Evolutionary conservation across 176 grass and related monocot species (phyloP).

Genomic region (Triticum monococcum): DNA sequence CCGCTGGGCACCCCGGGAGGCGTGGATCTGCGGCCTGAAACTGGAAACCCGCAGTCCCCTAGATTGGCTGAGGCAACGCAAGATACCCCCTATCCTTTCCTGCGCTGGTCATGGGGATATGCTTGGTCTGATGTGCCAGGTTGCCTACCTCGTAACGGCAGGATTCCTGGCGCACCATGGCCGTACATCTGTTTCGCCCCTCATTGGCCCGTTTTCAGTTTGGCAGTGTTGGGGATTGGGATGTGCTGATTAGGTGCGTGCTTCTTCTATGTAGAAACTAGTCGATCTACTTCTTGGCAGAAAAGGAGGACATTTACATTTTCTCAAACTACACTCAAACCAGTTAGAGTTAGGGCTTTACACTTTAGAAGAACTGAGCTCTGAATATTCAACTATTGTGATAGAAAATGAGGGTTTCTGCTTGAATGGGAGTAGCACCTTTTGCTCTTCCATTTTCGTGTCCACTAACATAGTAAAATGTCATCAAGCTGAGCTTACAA

Average conservation of each 20-base stretch:
- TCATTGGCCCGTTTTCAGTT: background rate
- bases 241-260: background rate
- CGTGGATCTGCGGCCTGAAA: conserved; percentile 49
- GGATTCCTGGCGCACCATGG: conserved; percentile 9
- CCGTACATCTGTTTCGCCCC: conserved; percentile 16
- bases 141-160: conserved; percentile 26
- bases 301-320: background rate
- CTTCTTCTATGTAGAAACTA: background rate
- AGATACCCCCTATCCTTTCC: background rate
- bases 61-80: conserved; percentile 21
- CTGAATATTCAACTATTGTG: background rate
- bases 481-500: background rate
- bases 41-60: conserved; percentile 32
- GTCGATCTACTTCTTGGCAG: background rate
- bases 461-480: background rate
- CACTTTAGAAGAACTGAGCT: background rate
- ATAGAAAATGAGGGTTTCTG: background rate
- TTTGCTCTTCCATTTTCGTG: background rate
- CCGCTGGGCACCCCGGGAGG: conserved; percentile 32
- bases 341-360: background rate
- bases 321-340: background rate
- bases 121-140: conserved; percentile 31
- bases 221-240: background rate
- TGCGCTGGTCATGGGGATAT: conserved; percentile 33
- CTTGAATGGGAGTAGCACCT: background rate